Percentiles rank a stretch among this genome's conserved stretches.
phyloP scores from a whole-genome alignment of 2,329 filamentous ascomycete genomes.

The Cladosporium sphaerospermum region DNA sequence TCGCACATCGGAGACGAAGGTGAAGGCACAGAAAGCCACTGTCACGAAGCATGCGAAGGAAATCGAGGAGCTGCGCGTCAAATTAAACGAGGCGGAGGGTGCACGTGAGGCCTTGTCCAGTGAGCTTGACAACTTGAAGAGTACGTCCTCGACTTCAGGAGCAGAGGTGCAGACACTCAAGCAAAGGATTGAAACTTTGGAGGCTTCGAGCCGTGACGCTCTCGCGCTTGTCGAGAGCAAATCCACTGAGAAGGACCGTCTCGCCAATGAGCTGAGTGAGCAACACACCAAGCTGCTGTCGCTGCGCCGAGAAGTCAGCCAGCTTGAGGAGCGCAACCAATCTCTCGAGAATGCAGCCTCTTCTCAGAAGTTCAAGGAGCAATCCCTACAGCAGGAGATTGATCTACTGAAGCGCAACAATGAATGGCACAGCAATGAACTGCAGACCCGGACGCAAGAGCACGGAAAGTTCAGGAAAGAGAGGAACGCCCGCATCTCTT shows the following conservation, averaged over 20 bases:
- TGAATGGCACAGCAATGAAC: constrained; percentile 86
- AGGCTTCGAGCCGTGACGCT: constrained; percentile 87
- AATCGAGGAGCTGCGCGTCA: constrained; percentile 71
- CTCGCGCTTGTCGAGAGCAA: constrained; percentile 85
- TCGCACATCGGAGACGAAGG: constrained; percentile 73
- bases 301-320: constrained; percentile 73
- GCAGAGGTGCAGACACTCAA: constrained; percentile 71
- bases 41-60: constrained; percentile 80
- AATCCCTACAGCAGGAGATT: constrained; percentile 82
- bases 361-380: constrained; percentile 82
- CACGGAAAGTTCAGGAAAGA: constrained; percentile 89
- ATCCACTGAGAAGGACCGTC: constrained; percentile 74
- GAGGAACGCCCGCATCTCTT: constrained; percentile 81
- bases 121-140: constrained; percentile 72
- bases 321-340: constrained; percentile 78
- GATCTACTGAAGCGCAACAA: constrained; percentile 82
- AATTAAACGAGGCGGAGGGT: constrained; percentile 76
- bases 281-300: constrained; percentile 85
- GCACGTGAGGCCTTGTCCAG: constrained; percentile 68
- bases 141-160: constrained; percentile 64
- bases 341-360: constrained; percentile 71
- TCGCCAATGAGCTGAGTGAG: constrained; percentile 78
- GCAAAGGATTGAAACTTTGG: constrained; percentile 76
- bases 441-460: constrained; percentile 84
- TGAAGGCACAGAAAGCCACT: constrained; percentile 72